Evolutionary conservation across 202 grass and related monocot species (phyloP), one percentile per base, ranked within the genome.

Genomic region (Musa balbisiana): DNA sequence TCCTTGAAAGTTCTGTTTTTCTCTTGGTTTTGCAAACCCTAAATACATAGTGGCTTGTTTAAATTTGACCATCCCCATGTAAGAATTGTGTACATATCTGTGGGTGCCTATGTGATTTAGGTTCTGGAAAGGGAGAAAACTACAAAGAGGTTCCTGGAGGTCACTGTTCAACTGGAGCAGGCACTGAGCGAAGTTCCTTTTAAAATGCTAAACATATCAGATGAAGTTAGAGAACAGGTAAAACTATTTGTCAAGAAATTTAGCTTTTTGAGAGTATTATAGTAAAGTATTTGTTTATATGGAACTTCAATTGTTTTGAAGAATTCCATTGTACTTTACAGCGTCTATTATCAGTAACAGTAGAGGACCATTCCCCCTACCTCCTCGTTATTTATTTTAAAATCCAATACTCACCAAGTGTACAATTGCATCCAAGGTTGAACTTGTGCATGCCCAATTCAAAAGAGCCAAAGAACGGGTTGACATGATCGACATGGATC

Each of bases 221-320:
- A 91, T 87, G 93, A 97, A 91, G 88, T 97, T 74, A 89, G 76
- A 79, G 93, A 97, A 85, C 93, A 97, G 90, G 93, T 97, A 87
- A 33, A 51, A 64, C 17, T 50, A 10, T 19, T 69, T 51, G 6
- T 17, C 67, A 17, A 50, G 49, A 50, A 65, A 13, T 26, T 25
- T 23, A 26, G 5, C 19, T 11, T 64, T 0, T 24, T 64, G 13
- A 58, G 55, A 58, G 16, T 43, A 33, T 49, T 26, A 17, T 43
- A 43, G 33, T 43, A 43, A 43, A 43, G 33, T 43, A 43, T 43
- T 43, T 43, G 33, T 43, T 43, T 43, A 0, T 43, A 43, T 0
- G 5, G 33, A 43, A 43, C 4, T 43, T 43, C 33, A 43, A 43
- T 43, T 43, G 33, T 6, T 43, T 8, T 43, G 33, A 43, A 43